These are phyloP conservation scores for Pseudomonodictys pantanalensis DNA, from an alignment of 495 filamentous ascomycete species.

Conservation along the genomic window DNA sequence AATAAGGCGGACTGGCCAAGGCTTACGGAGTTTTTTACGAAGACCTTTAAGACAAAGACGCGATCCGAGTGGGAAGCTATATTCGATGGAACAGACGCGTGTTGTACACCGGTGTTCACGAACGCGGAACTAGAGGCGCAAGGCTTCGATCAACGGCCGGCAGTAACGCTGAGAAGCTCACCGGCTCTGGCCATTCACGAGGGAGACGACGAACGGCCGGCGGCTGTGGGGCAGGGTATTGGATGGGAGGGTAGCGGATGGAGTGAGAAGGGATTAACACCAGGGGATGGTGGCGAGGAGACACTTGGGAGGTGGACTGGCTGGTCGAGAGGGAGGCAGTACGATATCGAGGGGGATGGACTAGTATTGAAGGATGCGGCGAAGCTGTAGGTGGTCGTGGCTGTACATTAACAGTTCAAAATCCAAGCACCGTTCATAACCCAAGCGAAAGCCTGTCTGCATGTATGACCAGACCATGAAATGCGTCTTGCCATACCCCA, in stretches of 20 bases:
- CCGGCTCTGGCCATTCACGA: conserved; percentile 56
- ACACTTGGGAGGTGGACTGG: conserved; percentile 72
- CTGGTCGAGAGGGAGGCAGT: conserved; percentile 70
- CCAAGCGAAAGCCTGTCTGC: no score
- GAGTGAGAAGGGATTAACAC: conserved; percentile 53
- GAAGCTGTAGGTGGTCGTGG: conserved; percentile 55
- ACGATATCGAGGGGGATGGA: conserved; percentile 59
- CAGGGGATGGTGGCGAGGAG: conserved; percentile 70
- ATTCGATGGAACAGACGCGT: conserved; percentile 89
- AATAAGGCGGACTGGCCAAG: conserved; percentile 64
- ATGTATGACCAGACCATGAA: no score
- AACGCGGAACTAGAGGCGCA: conserved; percentile 66
- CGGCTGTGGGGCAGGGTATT: conserved; percentile 53
- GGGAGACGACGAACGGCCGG: conserved; percentile 34
- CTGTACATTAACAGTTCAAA: no score
- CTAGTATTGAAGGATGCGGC: conserved; percentile 50
- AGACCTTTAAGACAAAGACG: conserved; percentile 68
- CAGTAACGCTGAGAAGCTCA: conserved; percentile 65
- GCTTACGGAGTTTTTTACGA: conserved; percentile 58
- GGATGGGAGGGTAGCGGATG: conserved; percentile 51
- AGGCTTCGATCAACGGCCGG: conserved; percentile 70
- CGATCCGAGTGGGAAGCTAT: conserved; percentile 77
- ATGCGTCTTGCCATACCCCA: background rate
- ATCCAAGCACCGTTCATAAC: no score
- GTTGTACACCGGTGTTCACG: conserved; percentile 80